These are phyloP conservation scores for Aureobasidium pullulans DNA, from an alignment of 2,329 filamentous ascomycete species.

Conservation along the genomic window DNA sequence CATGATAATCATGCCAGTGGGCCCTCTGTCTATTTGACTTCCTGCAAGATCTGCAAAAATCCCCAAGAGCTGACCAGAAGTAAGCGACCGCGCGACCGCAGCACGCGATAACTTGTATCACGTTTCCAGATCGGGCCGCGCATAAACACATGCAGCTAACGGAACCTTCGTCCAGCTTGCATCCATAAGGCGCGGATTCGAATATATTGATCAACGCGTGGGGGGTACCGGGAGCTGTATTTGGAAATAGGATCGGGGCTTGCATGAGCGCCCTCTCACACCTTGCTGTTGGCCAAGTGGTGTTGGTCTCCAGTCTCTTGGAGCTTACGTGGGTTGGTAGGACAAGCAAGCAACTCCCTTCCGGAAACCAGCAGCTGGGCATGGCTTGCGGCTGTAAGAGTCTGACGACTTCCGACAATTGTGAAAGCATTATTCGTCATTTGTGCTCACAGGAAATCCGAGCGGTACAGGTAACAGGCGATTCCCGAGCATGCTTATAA, in stretches of 20 bases:
- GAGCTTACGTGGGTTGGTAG: background rate
- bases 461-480: no score
- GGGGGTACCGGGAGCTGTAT: background rate
- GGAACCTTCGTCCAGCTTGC: background rate
- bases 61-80: background rate
- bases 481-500: no score
- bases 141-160: constrained; percentile 4
- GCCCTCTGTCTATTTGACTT: background rate
- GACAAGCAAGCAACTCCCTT: background rate
- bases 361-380: background rate
- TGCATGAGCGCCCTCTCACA: background rate
- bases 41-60: background rate
- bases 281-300: background rate
- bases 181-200: background rate
- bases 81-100: background rate
- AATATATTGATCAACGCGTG: background rate
- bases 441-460: background rate
- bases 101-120: background rate
- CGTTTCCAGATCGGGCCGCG: background rate
- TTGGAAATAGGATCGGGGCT: background rate
- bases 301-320: background rate
- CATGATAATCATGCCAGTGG: no score
- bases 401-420: background rate
- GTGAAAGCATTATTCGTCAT: background rate
- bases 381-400: background rate